Percentiles rank a stretch among this genome's conserved stretches.
These are phyloP conservation scores for Rachicladosporium sp. DNA, from an alignment of 2,329 filamentous ascomycete genomes.

Conservation along the genomic window DNA sequence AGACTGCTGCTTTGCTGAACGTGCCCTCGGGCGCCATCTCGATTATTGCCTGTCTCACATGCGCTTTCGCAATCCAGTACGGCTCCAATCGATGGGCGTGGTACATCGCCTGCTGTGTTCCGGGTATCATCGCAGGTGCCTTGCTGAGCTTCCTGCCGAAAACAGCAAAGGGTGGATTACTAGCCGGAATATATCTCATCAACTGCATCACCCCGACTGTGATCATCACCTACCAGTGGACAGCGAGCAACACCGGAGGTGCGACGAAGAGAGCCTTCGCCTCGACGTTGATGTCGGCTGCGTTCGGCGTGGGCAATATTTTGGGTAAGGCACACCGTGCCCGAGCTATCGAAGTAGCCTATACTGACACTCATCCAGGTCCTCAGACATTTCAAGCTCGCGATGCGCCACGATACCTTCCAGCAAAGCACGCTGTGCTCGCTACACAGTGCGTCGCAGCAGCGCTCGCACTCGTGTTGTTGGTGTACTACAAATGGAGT, in stretches of 20 bases:
- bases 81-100: slow-evolving; percentile 1
- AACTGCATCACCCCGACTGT: slow-evolving; percentile 27
- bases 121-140: slow-evolving; percentile 17
- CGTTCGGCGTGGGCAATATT: slow-evolving; percentile 29
- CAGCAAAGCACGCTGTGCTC: slow-evolving; percentile 32
- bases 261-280: slow-evolving; percentile 59
- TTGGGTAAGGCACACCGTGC: no score
- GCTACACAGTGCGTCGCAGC: slow-evolving; percentile 22
- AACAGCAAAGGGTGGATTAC: slow-evolving; percentile 31
- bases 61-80: background rate
- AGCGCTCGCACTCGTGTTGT: slow-evolving; percentile 32
- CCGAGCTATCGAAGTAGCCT: no score
- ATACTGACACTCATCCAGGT: background rate
- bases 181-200: slow-evolving; percentile 28
- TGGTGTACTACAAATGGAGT: slow-evolving; percentile 40
- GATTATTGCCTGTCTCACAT: slow-evolving; percentile 25
- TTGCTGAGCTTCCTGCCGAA: slow-evolving; percentile 20
- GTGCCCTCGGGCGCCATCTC: slow-evolving; percentile 45
- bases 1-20: slow-evolving; percentile 28
- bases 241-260: slow-evolving; percentile 49
- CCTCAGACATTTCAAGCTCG: slow-evolving; percentile 27
- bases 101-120: slow-evolving; percentile 6
- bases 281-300: slow-evolving; percentile 32
- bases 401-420: slow-evolving; percentile 27
- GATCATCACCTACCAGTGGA: slow-evolving; percentile 24